phyloP scores from a whole-genome alignment of 1,139 yeast genomes.

The Wickerhamomyces sp. region DNA sequence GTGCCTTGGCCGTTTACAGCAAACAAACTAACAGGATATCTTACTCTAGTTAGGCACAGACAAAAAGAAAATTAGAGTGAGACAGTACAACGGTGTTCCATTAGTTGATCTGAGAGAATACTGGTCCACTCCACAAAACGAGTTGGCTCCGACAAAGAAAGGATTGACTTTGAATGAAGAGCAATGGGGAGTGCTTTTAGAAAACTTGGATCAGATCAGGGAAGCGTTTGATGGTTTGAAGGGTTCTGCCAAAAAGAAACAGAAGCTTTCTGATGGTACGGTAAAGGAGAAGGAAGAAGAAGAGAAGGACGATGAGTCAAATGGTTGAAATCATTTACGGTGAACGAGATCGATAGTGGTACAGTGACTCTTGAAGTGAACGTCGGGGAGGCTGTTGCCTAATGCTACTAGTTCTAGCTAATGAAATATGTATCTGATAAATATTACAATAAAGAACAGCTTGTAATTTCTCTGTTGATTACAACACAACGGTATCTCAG shows the following conservation, averaged over 20 bases:
- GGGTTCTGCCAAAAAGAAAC: slow-evolving; percentile 18
- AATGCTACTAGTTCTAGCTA: too few relatives aligned
- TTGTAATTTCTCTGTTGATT: too few relatives aligned
- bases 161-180: slow-evolving; percentile 78
- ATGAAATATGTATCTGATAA: too few relatives aligned
- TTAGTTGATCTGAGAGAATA: slow-evolving; percentile 80
- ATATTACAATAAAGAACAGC: too few relatives aligned
- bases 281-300: slow-evolving; percentile 1
- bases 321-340: too few relatives aligned
- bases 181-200: slow-evolving; percentile 54
- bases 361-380: too few relatives aligned
- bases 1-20: too few relatives aligned
- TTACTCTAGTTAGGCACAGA: slow-evolving; percentile 49
- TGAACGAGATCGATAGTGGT: too few relatives aligned
- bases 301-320: too few relatives aligned
- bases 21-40: slow-evolving; percentile 2
- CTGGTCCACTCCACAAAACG: slow-evolving; percentile 61
- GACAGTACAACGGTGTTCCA: slow-evolving; percentile 58
- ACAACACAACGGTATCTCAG: too few relatives aligned
- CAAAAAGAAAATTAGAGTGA: slow-evolving; percentile 67
- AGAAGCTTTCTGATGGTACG: slow-evolving; percentile 4
- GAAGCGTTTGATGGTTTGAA: slow-evolving; percentile 52
- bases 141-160: slow-evolving; percentile 72
- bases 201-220: slow-evolving; percentile 48
- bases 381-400: too few relatives aligned